phyloP scores from a whole-genome alignment of 2,329 filamentous ascomycete genomes.

The Cladosporium sp. region DNA sequence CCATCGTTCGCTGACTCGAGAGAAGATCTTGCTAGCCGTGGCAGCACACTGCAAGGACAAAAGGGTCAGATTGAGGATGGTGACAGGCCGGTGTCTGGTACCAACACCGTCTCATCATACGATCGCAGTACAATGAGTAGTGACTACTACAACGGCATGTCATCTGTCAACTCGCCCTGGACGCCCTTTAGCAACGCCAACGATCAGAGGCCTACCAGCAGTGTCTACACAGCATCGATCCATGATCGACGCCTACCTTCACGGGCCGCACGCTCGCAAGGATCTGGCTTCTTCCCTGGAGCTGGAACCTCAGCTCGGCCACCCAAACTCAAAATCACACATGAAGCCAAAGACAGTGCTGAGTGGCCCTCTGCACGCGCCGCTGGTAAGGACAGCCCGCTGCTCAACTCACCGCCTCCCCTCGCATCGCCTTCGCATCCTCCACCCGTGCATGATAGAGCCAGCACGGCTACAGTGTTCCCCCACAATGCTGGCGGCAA shows the following conservation, averaged over 20 bases:
- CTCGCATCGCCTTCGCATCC: neutral
- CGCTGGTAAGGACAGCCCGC: conserved; percentile 12
- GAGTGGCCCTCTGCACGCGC: conserved; percentile 18
- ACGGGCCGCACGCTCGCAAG: conserved; percentile 42
- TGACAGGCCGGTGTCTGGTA: conserved; percentile 18
- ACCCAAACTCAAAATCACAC: conserved; percentile 23
- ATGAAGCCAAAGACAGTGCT: conserved; percentile 21
- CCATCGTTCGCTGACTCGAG: conserved; percentile 62
- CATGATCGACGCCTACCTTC: conserved; percentile 41
- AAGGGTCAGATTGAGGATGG: conserved; percentile 28
- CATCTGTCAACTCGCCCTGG: conserved; percentile 29
- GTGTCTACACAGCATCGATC: conserved; percentile 40
- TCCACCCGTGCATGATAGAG: conserved; percentile 11
- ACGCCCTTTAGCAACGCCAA: conserved; percentile 24
- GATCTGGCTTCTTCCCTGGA: conserved; percentile 47
- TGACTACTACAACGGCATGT: conserved; percentile 27
- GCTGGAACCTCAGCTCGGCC: conserved; percentile 27
- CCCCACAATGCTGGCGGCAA: conserved; percentile 3
- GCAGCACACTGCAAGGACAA: conserved; percentile 26
- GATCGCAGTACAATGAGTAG: conserved; percentile 28
- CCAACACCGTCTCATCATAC: conserved; percentile 23
- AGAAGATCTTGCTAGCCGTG: conserved; percentile 35
- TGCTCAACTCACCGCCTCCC: conserved; percentile 9
- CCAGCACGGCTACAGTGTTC: conserved; percentile 13
- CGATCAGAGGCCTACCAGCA: conserved; percentile 36